phyloP scores from a whole-genome alignment of 139 green algal genomes.

The Coelastrella sp. region DNA sequence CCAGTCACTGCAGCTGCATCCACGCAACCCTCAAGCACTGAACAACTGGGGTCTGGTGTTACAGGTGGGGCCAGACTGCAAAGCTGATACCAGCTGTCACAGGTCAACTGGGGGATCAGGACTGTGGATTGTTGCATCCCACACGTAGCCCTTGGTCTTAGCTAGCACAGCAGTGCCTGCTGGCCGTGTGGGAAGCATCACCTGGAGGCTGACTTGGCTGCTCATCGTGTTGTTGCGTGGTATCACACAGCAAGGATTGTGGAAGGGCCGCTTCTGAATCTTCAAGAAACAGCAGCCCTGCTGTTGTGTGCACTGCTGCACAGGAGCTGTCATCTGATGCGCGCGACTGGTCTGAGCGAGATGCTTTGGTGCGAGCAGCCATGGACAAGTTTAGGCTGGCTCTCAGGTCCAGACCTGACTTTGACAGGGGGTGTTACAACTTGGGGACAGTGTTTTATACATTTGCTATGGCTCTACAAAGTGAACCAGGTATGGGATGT shows the following conservation, averaged over 20 bases:
- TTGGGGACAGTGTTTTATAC: constrained; percentile 86
- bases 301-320: not conserved
- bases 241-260: not conserved
- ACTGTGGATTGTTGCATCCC: no score
- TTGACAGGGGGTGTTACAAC: constrained; percentile 87
- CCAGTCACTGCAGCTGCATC: constrained; percentile 64
- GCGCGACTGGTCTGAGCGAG: constrained; percentile 33
- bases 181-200: no score
- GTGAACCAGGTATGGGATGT: constrained; percentile 46
- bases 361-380: constrained; percentile 61
- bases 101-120: no score
- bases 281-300: not conserved
- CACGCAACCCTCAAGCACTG: constrained; percentile 82
- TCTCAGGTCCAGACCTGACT: constrained; percentile 76
- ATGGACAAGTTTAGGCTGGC: constrained; percentile 80
- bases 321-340: constrained; percentile 62
- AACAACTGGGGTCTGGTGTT: constrained; percentile 92
- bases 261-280: not conserved
- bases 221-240: not conserved
- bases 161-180: no score
- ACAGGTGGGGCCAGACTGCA: constrained; percentile 59
- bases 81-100: not conserved
- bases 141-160: no score
- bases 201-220: no score
- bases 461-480: constrained; percentile 72